Evolutionary conservation across 352 stramenopile genomes (phyloP).

Genomic region (Phytophthora sp.): DNA sequence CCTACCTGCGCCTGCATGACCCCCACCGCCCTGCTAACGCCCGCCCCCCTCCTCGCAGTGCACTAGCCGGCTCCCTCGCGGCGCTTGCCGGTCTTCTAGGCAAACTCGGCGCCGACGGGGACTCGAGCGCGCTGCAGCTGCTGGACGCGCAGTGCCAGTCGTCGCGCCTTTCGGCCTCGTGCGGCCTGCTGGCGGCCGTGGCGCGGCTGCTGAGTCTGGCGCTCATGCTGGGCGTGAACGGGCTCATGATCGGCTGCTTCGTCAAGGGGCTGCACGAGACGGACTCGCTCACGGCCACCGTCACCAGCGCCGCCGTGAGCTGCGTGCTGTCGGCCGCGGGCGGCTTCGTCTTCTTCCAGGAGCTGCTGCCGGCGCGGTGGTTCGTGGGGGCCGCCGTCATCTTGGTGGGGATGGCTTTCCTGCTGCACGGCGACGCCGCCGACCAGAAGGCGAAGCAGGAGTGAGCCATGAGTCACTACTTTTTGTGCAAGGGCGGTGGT

Average conservation of each 20-base stretch:
- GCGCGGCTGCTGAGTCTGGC: slow-evolving; percentile 51
- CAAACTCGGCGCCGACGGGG: slow-evolving; percentile 49
- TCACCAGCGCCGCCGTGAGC: slow-evolving; percentile 74
- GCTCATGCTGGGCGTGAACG: slow-evolving; percentile 72
- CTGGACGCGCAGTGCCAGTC: slow-evolving; percentile 15
- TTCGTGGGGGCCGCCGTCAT: slow-evolving; percentile 74
- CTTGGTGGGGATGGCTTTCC: slow-evolving; percentile 59
- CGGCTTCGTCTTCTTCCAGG: slow-evolving; percentile 63
- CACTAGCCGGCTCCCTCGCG: slow-evolving; percentile 49
- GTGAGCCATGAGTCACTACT: too few species aligned
- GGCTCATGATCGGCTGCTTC: slow-evolving; percentile 78
- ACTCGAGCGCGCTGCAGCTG: slow-evolving; percentile 24
- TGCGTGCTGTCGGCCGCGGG: slow-evolving; percentile 71
- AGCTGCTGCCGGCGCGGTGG: slow-evolving; percentile 69
- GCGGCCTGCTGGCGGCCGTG: slow-evolving; percentile 10
- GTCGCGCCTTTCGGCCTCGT: slow-evolving; percentile 2
- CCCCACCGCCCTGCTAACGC: background rate
- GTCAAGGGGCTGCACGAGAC: slow-evolving; percentile 79
- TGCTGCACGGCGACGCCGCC: slow-evolving; percentile 62
- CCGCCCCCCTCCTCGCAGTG: slow-evolving; percentile 27
- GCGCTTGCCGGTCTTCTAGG: slow-evolving; percentile 55
- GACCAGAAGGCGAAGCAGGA: slow-evolving; percentile 16
- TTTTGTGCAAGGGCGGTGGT: too few species aligned
- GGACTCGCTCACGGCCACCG: slow-evolving; percentile 79
- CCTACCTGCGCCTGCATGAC: too few species aligned